Evolutionary conservation across 2,329 filamentous ascomycete species (phyloP).

Genomic region (Pezicula rhizophila): DNA sequence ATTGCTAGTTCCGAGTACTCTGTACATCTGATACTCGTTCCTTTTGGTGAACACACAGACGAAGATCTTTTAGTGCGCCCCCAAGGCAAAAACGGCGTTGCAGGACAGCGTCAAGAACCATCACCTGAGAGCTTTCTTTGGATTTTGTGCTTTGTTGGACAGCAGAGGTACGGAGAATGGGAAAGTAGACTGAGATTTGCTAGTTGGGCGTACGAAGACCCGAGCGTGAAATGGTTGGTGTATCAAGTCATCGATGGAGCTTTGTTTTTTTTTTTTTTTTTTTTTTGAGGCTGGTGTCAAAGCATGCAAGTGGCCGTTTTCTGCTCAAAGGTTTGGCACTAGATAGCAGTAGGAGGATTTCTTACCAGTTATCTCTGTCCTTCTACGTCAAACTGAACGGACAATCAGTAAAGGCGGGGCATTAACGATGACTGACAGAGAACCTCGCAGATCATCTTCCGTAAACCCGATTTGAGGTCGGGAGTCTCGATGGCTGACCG

Average conservation of each 20-base stretch:
- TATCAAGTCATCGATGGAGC: background rate
- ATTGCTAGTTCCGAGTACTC: background rate
- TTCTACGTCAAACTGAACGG: too few species aligned
- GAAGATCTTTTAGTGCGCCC: too few species aligned
- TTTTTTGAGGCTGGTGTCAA: background rate
- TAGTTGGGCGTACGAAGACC: constrained; percentile 9
- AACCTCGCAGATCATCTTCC: too few species aligned
- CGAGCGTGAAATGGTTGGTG: constrained; percentile 3
- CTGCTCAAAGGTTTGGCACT: constrained; percentile 1
- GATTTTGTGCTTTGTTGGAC: background rate
- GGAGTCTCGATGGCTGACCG: background rate
- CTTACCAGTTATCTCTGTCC: too few species aligned
- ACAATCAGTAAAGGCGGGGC: too few species aligned
- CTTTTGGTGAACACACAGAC: too few species aligned
- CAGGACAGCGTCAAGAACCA: background rate
- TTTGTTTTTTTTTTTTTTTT: too few species aligned
- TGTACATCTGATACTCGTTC: background rate
- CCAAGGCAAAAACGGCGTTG: background rate
- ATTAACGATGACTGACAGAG: too few species aligned
- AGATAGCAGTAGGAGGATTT: background rate
- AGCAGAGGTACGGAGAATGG: constrained; percentile 1
- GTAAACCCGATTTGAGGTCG: too few species aligned
- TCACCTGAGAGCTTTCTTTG: too few species aligned
- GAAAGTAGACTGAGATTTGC: constrained; percentile 10
- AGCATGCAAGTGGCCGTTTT: constrained; percentile 15